These are phyloP conservation scores for Verticillium klebahnii DNA, from an alignment of 2,329 filamentous ascomycete genomes.

Conservation along the genomic window DNA sequence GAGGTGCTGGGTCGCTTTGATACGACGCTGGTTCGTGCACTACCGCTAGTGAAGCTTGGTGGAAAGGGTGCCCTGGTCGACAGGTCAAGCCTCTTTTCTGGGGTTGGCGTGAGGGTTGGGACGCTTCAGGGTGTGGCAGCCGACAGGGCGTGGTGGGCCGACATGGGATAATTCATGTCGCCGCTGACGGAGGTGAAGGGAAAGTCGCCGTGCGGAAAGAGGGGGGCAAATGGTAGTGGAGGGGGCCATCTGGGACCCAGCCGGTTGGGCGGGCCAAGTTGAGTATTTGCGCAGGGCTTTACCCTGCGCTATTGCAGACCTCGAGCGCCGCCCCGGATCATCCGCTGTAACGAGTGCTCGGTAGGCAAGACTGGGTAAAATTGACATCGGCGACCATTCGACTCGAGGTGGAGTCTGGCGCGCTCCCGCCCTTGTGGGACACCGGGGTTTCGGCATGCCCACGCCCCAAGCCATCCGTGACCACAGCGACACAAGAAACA, in stretches of 20 bases:
- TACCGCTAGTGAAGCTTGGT: background rate
- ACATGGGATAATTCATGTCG: conserved; percentile 2
- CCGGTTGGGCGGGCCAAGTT: background rate
- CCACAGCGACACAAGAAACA: background rate
- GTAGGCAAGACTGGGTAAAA: background rate
- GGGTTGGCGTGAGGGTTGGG: background rate
- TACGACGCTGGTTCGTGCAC: background rate
- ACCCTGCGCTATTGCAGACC: background rate
- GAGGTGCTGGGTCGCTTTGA: background rate
- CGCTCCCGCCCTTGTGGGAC: background rate
- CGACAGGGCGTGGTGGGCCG: background rate
- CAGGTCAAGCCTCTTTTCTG: conserved; percentile 4
- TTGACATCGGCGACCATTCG: background rate
- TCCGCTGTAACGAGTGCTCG: background rate
- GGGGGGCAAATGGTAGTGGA: background rate
- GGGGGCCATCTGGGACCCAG: background rate
- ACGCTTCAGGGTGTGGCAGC: background rate
- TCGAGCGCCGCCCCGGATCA: background rate
- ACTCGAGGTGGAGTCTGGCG: background rate
- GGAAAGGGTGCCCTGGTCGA: background rate
- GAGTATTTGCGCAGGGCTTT: background rate
- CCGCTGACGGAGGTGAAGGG: conserved; percentile 1
- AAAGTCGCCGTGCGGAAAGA: background rate
- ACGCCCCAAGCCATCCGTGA: background rate
- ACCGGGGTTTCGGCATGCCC: background rate